phyloP scores from a whole-genome alignment of 345 rosid genomes.

The Murraya paniculata region DNA sequence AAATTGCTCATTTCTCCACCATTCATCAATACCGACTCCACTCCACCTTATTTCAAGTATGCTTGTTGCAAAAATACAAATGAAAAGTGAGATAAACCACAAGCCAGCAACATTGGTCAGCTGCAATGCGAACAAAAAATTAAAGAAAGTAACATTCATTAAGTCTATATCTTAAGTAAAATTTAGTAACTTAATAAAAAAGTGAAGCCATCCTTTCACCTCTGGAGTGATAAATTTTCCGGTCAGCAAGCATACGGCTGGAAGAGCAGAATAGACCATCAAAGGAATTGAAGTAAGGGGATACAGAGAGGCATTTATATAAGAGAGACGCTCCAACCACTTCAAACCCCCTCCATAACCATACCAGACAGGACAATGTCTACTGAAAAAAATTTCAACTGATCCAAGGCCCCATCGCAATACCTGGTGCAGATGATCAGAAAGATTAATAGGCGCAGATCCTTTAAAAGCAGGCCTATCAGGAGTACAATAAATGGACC shows the following conservation, averaged over 20 bases:
- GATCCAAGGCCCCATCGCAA: conserved; percentile 71
- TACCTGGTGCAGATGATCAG: conserved; percentile 61
- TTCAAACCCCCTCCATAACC: conserved; percentile 72
- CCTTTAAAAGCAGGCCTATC: conserved; percentile 62
- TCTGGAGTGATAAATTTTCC: conserved; percentile 68
- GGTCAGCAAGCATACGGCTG: conserved; percentile 64
- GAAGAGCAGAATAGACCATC: conserved; percentile 63
- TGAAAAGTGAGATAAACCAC: conserved; percentile 61
- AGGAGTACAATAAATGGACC: conserved; percentile 66
- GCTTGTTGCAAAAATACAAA: conserved; percentile 57
- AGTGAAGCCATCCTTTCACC: conserved; percentile 30
- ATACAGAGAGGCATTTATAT: conserved; percentile 55
- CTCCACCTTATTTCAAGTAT: conserved; percentile 77
- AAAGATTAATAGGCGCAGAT: conserved; percentile 58
- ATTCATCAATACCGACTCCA: conserved; percentile 57
- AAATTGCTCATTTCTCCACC: conserved; percentile 86
- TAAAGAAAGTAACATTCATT: not conserved
- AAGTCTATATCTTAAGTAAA: not conserved
- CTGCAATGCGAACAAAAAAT: conserved; percentile 31
- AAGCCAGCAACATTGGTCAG: conserved; percentile 51
- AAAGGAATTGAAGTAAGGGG: conserved; percentile 71
- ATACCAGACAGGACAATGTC: conserved; percentile 77
- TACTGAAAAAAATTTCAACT: conserved; percentile 65
- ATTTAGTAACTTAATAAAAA: not conserved
- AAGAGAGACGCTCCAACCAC: conserved; percentile 62